Percentiles rank a stretch among this genome's conserved stretches.
These are phyloP conservation scores for Lachnellula hyalina DNA, from an alignment of 2,329 filamentous ascomycete species.

Conservation along the genomic window DNA sequence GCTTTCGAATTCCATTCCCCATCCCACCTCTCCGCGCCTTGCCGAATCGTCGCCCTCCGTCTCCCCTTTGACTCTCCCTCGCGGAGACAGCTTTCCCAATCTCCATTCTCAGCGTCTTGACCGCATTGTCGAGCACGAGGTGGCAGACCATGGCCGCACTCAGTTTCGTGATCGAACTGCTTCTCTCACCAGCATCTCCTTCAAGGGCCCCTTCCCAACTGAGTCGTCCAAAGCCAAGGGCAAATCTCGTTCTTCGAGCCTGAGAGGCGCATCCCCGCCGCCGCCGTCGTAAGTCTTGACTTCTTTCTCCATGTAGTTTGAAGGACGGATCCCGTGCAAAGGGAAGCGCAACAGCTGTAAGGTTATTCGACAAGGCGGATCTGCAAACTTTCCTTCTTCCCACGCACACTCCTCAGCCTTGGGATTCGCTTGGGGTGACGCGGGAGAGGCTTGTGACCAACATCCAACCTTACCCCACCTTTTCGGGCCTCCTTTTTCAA, in stretches of 20 bases:
- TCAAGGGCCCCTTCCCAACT: slow-evolving; percentile 11
- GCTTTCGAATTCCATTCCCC: not conserved
- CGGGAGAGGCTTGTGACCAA: slow-evolving; percentile 15
- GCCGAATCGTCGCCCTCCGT: slow-evolving; percentile 13
- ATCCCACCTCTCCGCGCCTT: not conserved
- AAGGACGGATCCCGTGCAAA: not conserved
- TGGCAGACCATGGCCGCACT: slow-evolving; percentile 21
- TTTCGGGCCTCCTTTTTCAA: not conserved
- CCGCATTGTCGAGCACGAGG: slow-evolving; percentile 31
- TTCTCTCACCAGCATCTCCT: slow-evolving; percentile 27
- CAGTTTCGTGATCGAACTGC: slow-evolving; percentile 5
- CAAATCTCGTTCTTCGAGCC: slow-evolving; percentile 10
- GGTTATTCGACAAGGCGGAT: slow-evolving; percentile 5
- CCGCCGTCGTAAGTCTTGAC: slow-evolving; percentile 31
- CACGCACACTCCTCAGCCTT: slow-evolving; percentile 10
- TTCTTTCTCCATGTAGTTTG: not conserved
- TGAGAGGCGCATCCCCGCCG: slow-evolving; percentile 34
- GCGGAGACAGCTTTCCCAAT: slow-evolving; percentile 5
- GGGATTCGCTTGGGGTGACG: slow-evolving; percentile 13
- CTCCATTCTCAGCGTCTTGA: slow-evolving; percentile 23
- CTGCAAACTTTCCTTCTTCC: slow-evolving; percentile 6
- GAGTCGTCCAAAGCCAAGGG: slow-evolving; percentile 4
- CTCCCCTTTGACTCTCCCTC: slow-evolving; percentile 18
- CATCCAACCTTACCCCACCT: slow-evolving; percentile 15
- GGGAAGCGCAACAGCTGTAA: not conserved